Evolutionary conservation across 306 rosid species (phyloP).

Genomic region (Oxytropis ochrocephala): DNA sequence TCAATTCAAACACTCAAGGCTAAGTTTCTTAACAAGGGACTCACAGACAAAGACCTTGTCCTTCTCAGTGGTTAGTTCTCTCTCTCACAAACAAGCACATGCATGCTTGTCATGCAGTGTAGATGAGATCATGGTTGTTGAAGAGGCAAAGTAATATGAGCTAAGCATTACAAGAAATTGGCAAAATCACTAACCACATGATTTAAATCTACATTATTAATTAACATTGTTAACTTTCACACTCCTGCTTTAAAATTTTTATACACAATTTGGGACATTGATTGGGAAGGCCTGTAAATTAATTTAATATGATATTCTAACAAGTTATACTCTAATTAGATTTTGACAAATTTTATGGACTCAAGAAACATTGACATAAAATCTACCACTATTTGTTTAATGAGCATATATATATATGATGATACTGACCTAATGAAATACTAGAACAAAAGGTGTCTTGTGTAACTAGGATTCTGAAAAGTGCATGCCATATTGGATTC

Average conservation of each 20-base stretch:
- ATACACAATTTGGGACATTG: background rate
- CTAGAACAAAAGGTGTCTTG: background rate
- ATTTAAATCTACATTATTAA: background rate
- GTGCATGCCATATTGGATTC: background rate
- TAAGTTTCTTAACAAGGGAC: conserved; percentile 58
- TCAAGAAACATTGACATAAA: conserved; percentile 20
- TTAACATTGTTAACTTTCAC: background rate
- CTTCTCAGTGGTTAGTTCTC: conserved; percentile 55
- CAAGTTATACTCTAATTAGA: background rate
- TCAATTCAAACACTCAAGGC: conserved; percentile 51
- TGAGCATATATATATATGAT: too few species aligned
- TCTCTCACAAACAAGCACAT: conserved; percentile 12
- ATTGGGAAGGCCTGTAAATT: background rate
- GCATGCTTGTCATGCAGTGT: conserved; percentile 37
- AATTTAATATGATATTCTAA: background rate
- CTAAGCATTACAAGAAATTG: background rate
- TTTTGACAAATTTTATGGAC: background rate
- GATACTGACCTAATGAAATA: background rate
- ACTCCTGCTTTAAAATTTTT: background rate
- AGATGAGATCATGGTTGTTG: conserved; percentile 54
- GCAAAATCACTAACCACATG: conserved; percentile 8
- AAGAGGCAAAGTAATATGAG: conserved; percentile 31
- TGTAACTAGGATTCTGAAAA: background rate
- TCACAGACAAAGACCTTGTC: conserved; percentile 71
- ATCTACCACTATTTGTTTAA: conserved; percentile 14